Percentiles rank a stretch among this genome's conserved stretches.
These are phyloP conservation scores for Aegilops tauschii DNA, from an alignment of 176 grass and related monocot species.

Conservation along the genomic window DNA sequence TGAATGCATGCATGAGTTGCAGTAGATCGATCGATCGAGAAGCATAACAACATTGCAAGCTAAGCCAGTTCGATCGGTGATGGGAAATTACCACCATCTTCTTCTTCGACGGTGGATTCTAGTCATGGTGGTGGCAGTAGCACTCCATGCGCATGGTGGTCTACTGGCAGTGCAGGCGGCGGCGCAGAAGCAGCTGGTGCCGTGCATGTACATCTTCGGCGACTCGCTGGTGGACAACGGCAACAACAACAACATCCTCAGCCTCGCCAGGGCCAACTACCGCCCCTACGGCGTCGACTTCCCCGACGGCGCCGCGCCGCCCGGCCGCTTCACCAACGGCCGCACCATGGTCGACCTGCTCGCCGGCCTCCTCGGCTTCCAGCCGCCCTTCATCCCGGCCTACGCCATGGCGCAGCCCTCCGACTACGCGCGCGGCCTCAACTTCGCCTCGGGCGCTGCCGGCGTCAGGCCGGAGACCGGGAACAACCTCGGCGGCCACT, in stretches of 20 bases:
- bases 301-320: conserved; percentile 50
- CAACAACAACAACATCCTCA: conserved; percentile 86
- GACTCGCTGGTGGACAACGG: conserved; percentile 95
- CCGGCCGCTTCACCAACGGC: conserved; percentile 91
- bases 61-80: not conserved
- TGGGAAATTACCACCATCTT: not conserved
- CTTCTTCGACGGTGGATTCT: not conserved
- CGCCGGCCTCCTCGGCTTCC: conserved; percentile 54
- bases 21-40: not conserved
- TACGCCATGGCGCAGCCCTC: conserved; percentile 37
- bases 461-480: conserved; percentile 77
- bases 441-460: conserved; percentile 83
- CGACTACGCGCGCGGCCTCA: conserved; percentile 52
- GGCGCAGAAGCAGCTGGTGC: conserved; percentile 26
- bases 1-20: not conserved
- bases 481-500: conserved; percentile 82
- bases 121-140: not conserved
- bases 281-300: conserved; percentile 86
- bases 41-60: not conserved
- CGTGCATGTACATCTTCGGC: conserved; percentile 89
- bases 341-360: conserved; percentile 79
- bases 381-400: conserved; percentile 56
- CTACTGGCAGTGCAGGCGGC: not conserved
- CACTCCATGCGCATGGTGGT: not conserved
- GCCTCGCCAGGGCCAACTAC: conserved; percentile 87